phyloP scores from a whole-genome alignment of 2,329 filamentous ascomycete species.

The Simplicillium sp. region DNA sequence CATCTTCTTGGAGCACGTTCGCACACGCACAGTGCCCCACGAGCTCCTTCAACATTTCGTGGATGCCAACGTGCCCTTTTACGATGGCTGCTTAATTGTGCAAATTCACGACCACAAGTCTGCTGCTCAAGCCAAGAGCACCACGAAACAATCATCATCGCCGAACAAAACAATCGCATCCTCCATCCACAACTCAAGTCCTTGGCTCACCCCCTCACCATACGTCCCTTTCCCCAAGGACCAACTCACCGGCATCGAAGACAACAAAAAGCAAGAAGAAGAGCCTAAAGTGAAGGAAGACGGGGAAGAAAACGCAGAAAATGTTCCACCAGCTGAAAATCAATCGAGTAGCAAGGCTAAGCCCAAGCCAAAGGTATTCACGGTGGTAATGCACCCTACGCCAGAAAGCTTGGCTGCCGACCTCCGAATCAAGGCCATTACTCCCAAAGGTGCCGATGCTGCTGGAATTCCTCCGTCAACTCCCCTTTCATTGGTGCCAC shows the following conservation, averaged over 20 bases:
- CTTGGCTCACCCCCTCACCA: constrained; percentile 81
- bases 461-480: constrained; percentile 51
- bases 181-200: constrained; percentile 88
- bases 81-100: constrained; percentile 91
- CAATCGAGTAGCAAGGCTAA: constrained; percentile 27
- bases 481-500: constrained; percentile 47
- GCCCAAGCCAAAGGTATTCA: constrained; percentile 58
- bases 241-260: constrained; percentile 29
- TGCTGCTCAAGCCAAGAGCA: constrained; percentile 48
- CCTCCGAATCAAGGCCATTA: constrained; percentile 65
- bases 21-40: constrained; percentile 71
- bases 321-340: constrained; percentile 14
- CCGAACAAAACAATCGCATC: constrained; percentile 59
- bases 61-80: constrained; percentile 66
- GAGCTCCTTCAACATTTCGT: constrained; percentile 76
- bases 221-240: constrained; percentile 66
- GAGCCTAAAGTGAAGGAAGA: constrained; percentile 29
- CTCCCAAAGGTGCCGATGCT: constrained; percentile 43
- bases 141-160: constrained; percentile 37
- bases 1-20: constrained; percentile 67
- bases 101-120: constrained; percentile 85
- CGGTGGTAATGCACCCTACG: constrained; percentile 79
- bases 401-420: constrained; percentile 66
- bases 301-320: constrained; percentile 4
- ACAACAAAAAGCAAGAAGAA: constrained; percentile 11